Conservation (phyloP, 1,284 basidiomycete species). For the Entoloma clypeatum region DNA sequence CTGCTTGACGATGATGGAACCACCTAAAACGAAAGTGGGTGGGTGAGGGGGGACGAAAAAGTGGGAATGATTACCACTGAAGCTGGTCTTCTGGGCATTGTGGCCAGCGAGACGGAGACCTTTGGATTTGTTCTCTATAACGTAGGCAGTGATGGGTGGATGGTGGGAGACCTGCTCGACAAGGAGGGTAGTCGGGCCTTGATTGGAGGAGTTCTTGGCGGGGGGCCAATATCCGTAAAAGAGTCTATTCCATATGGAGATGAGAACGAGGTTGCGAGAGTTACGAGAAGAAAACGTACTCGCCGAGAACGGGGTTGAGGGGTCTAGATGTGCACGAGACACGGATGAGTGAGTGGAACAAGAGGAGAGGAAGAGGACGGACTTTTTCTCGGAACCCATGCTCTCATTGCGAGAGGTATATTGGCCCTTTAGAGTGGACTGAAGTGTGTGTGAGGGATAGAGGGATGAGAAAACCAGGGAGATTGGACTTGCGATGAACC, state of each 20-base stretch:
- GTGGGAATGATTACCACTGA: conserved; percentile 55
- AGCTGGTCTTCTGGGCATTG: conserved; percentile 95
- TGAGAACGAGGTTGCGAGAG: conserved; percentile 4
- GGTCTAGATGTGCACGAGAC: conserved; percentile 59
- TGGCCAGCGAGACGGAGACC: conserved; percentile 84
- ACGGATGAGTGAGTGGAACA: conserved; percentile 12
- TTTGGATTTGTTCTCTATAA: conserved; percentile 81
- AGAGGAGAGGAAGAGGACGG: conserved; percentile 22
- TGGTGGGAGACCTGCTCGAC: conserved; percentile 99
- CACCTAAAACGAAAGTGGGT: conserved; percentile 35
- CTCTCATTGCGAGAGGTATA: conserved; percentile 92
- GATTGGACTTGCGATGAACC: conserved; percentile 77
- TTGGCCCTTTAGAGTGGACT: conserved; percentile 91
- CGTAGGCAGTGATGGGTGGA: conserved; percentile 84
- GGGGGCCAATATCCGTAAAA: conserved; percentile 95
- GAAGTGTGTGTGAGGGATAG: not conserved
- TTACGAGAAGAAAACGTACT: conserved; percentile 49
- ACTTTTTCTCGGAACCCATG: conserved; percentile 97
- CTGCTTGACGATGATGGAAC: conserved; percentile 86
- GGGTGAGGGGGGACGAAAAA: not conserved
- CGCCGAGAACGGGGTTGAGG: conserved; percentile 93
- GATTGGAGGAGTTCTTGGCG: conserved; percentile 64
- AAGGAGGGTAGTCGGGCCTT: conserved; percentile 64
- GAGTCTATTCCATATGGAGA: conserved; percentile 41
- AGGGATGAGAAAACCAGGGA: conserved; percentile 1